Evolutionary conservation across 306 rosid genomes (phyloP).

Genomic region (Lathyrus sativus): DNA sequence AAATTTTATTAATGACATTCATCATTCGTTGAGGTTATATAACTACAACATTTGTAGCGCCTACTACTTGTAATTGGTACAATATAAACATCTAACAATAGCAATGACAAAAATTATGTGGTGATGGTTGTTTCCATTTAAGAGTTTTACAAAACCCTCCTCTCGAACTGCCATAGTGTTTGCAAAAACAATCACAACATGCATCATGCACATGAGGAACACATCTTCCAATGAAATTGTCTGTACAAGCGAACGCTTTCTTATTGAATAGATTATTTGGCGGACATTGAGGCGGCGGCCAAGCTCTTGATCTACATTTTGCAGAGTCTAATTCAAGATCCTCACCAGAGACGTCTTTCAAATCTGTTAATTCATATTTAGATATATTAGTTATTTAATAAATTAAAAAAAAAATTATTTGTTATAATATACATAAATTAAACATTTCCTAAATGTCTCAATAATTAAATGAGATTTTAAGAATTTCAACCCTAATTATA

Average conservation of each 20-base stretch:
- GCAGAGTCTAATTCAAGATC: not conserved
- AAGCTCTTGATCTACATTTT: not conserved
- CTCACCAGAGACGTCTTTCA: not conserved
- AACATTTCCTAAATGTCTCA: too few relatives aligned
- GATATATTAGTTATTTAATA: not conserved
- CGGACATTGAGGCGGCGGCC: not conserved
- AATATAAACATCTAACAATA: not conserved
- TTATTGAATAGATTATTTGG: not conserved
- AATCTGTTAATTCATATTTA: not conserved
- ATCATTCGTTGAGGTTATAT: not conserved
- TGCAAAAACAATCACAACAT: not conserved
- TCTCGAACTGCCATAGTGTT: not conserved
- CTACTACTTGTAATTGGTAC: not conserved
- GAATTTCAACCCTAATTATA: too few relatives aligned
- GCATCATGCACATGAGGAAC: not conserved
- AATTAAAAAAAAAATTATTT: not conserved
- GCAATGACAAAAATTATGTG: not conserved
- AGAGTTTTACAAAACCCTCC: not conserved
- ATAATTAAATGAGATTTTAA: too few relatives aligned
- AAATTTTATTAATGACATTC: too few relatives aligned
- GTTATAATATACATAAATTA: too few relatives aligned
- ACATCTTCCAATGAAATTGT: not conserved
- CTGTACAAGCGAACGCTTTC: not conserved
- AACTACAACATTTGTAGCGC: not conserved
- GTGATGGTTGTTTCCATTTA: not conserved